A percentile compares a stretch with the other conserved stretches of the same genome.
phyloP scores from a whole-genome alignment of 352 stramenopile genomes.

The Pelagophyceae sp. region DNA sequence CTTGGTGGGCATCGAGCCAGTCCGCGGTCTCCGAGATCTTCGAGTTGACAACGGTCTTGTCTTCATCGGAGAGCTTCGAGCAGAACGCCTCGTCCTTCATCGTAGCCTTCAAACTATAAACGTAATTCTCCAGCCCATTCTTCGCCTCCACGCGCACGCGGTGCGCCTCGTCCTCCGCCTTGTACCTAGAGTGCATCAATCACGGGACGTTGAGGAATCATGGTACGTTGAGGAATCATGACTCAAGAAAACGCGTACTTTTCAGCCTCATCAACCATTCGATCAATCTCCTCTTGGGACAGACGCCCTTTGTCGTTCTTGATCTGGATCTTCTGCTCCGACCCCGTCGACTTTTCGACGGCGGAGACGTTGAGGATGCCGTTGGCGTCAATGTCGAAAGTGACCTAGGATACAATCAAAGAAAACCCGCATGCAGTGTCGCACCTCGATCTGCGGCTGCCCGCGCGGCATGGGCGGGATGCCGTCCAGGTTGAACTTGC shows the following conservation, averaged over 20 bases:
- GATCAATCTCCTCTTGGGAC: conserved; percentile 77
- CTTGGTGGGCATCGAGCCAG: conserved; percentile 38
- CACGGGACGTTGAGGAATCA: too few species aligned
- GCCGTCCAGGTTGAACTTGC: conserved; percentile 61
- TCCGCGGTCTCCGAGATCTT: conserved; percentile 53
- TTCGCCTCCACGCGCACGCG: conserved; percentile 59
- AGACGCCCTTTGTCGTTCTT: conserved; percentile 83
- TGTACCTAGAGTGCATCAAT: too few species aligned
- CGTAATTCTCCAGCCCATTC: conserved; percentile 77
- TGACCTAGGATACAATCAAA: too few species aligned
- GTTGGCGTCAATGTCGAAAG: conserved; percentile 65
- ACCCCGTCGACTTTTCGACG: conserved; percentile 75
- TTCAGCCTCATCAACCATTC: conserved; percentile 79
- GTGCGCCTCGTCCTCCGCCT: conserved; percentile 72
- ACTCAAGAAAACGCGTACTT: too few species aligned
- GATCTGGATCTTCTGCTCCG: conserved; percentile 87
- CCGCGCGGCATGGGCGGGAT: conserved; percentile 57
- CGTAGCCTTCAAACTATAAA: conserved; percentile 64
- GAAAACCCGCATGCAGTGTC: too few species aligned
- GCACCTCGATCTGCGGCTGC: conserved; percentile 63
- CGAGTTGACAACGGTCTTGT: conserved; percentile 55
- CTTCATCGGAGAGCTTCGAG: conserved; percentile 52
- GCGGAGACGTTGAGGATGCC: conserved; percentile 88
- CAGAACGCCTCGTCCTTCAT: conserved; percentile 66
- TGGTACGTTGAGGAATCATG: too few species aligned